These are phyloP conservation scores for Fonsecaea monophora DNA, from an alignment of 2,329 filamentous ascomycete genomes.

Conservation along the genomic window DNA sequence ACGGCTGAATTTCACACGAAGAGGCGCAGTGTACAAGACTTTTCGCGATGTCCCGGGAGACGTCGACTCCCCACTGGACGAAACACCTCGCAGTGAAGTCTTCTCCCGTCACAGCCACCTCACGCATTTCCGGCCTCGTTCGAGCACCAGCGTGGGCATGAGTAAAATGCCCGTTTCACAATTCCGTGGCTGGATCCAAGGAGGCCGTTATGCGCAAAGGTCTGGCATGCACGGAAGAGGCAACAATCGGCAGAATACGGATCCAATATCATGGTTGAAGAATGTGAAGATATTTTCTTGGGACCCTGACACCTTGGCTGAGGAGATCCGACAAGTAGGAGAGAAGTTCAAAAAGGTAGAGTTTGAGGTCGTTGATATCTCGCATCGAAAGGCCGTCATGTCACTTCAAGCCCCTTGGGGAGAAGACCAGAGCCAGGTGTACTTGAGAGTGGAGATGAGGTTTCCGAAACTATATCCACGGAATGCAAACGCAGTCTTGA, in stretches of 20 bases:
- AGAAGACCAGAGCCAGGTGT: conserved; percentile 57
- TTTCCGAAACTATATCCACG: conserved; percentile 65
- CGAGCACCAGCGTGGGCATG: conserved; percentile 52
- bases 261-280: conserved; percentile 69
- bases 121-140: conserved; percentile 40
- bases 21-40: conserved; percentile 82
- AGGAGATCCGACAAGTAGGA: conserved; percentile 67
- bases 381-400: conserved; percentile 60
- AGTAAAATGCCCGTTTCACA: conserved; percentile 60
- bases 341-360: conserved; percentile 66
- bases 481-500: conserved; percentile 58
- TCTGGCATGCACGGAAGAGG: conserved; percentile 58
- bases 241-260: conserved; percentile 57
- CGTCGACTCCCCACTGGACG: conserved; percentile 47
- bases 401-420: conserved; percentile 68
- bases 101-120: conserved; percentile 29
- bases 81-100: conserved; percentile 38
- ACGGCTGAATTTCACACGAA: conserved; percentile 76
- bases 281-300: conserved; percentile 66
- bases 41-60: conserved; percentile 75
- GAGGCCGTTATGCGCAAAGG: conserved; percentile 56
- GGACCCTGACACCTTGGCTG: conserved; percentile 63
- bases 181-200: conserved; percentile 51
- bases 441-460: conserved; percentile 63
- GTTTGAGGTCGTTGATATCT: conserved; percentile 65